Evolutionary conservation across 129 eudicot species (phyloP), one percentile per base, ranked within the genome.

Genomic region (Kitagawia praeruptora): DNA sequence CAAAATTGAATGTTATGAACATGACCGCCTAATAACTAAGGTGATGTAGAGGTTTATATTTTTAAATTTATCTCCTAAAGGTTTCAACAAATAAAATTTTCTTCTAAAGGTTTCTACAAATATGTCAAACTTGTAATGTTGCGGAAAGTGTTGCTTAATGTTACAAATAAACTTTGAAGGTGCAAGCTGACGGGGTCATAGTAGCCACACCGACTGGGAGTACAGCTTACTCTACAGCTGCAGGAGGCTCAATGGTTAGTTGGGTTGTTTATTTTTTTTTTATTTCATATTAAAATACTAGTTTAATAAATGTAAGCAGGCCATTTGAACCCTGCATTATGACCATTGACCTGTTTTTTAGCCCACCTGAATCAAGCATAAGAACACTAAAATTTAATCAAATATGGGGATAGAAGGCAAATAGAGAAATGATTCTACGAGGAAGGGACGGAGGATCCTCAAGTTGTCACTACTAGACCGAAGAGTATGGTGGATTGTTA

Each of bases 201-300:
- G 89, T 95, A 66, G 99, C 99, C 48, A 95, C 99, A 79, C 99
- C 99, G 31, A 95, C 99, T 15, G 99, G 99, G 77, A 95, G 99
- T 83, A 95, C 99, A 40, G 99, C 99, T 87, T 95, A 95, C 80
- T 92, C 99, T 83, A 95, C 99, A 72, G 92, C 99, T 15, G 99
- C 99, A 61, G 99, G 99, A 84, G 99, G 99, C 81, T 95, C 99
- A 45, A 92, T 95, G 99, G 99, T 95, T 86, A 83, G 89, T 75
- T 78, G 14, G 44, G 75, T 14, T 10, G 19, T 6, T 73, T 73
- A n/a, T 10, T 8, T 23, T 23, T 8, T 23, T 23, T 8, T 56
- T 23, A 8, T 56, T 23, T 56, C 66, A 56, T 23, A 56, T 56
- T 56, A 2, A 23, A 56, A 27, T 7, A 56, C 66, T 23, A 7